Evolutionary conservation across 345 rosid genomes (phyloP).

Genomic region (Aquilaria malaccensis): DNA sequence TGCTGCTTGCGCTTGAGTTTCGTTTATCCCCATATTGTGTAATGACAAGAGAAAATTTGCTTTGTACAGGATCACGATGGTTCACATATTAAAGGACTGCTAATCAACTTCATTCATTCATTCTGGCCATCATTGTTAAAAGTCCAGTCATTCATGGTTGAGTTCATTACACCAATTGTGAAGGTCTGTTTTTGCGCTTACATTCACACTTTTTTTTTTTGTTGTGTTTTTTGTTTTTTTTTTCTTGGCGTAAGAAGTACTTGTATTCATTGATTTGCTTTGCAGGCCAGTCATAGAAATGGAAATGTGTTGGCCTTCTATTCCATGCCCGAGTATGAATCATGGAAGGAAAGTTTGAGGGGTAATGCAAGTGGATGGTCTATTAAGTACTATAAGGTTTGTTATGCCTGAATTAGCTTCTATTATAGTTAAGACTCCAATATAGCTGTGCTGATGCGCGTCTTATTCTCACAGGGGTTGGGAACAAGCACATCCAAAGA

Average conservation of each 20-base stretch:
- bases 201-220: background rate
- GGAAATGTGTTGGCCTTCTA: slow-evolving; percentile 56
- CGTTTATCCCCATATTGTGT: too few species aligned
- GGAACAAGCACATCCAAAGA: slow-evolving; percentile 83
- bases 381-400: slow-evolving; percentile 95
- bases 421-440: background rate
- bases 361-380: slow-evolving; percentile 73
- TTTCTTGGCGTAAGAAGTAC: background rate
- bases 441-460: background rate
- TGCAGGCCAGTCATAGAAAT: slow-evolving; percentile 59
- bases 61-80: slow-evolving; percentile 87
- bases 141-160: slow-evolving; percentile 82
- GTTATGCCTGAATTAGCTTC: slow-evolving; percentile 4
- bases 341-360: slow-evolving; percentile 70
- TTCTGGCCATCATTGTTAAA: slow-evolving; percentile 94
- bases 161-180: slow-evolving; percentile 93
- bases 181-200: slow-evolving; percentile 42
- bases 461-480: slow-evolving; percentile 52
- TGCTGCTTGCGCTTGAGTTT: too few species aligned
- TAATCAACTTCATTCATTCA: slow-evolving; percentile 88
- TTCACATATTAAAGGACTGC: slow-evolving; percentile 90
- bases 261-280: background rate
- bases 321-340: slow-evolving; percentile 89
- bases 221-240: background rate
- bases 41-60: background rate